Base-by-base conservation (phyloP, 139 green algal species). In the Closterium sp. region DNA sequence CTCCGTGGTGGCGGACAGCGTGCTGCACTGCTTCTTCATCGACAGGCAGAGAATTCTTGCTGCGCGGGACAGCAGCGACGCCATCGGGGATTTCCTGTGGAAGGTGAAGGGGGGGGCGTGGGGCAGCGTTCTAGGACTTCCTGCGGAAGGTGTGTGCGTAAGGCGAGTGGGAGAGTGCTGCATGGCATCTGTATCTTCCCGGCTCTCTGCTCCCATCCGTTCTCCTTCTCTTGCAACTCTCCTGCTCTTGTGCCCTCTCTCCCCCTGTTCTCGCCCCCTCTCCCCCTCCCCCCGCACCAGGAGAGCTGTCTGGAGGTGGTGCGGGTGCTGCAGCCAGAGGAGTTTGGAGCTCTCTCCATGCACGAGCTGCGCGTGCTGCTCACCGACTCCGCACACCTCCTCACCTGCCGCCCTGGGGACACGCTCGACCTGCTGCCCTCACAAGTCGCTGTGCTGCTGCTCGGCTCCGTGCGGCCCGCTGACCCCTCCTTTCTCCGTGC, bases 11-110 rank as follows among this genome's bases (percentile, higher is more conserved):
- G 83, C 83, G 9, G 83, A 86, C 83, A 34, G 30, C 83, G 83
- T 86, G 83, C 83, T 86, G 83, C 83, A 86, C 83, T 86, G 83
- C 83, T 86, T 86, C 83, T 86, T 86, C 83, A 86, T 86, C n/a
- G 83, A 86, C 83, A 2, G 83, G 2, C 83, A 86, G 83, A 21
- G 83, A 21, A 86, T 86, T 23, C 23, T 86, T 9, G 83, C 23
- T 32, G 83, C 83, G 4, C 19, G 9, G 3, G 30, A 28, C 8
- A 86, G 83, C 83, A 86, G 30, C 83, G 83, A 33, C 6, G 83
- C 83, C 5, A 33, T 86, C 4, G n/a, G 25, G 7, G 83, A 86
- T 23, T 86, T 86, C 31, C 83, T 86, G 7, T 86, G 83, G 83
- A 86, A 86, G 83, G 83, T 86, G 83, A 28, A 16, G 10, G 12